Conservation (phyloP, 768 basidiomycete genomes). For the Mrakia gelida region DNA sequence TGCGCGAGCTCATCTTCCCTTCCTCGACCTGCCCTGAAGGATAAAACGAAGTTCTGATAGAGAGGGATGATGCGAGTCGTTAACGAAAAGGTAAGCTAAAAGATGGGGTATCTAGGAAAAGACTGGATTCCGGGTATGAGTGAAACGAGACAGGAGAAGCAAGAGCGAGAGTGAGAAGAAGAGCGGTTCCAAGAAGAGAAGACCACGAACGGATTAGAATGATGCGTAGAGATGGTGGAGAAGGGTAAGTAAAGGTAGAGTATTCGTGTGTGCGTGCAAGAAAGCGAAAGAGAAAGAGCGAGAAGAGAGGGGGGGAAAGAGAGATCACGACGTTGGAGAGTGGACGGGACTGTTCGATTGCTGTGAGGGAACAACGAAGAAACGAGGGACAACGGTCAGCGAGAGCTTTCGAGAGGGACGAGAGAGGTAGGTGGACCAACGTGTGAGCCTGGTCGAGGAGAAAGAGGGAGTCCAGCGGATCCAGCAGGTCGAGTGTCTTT, state of each 20-base stretch:
- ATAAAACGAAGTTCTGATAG: too few species aligned
- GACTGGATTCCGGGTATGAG: too few species aligned
- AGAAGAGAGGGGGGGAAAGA: neutral
- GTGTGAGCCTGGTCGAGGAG: neutral
- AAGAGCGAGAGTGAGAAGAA: too few species aligned
- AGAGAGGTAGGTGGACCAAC: neutral
- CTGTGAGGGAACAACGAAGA: neutral
- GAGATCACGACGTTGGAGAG: neutral
- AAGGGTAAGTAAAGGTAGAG: neutral
- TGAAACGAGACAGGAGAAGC: too few species aligned
- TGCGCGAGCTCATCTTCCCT: too few species aligned
- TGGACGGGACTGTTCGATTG: too few species aligned
- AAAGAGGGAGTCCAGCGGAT: slow-evolving; percentile 6
- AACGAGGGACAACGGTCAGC: neutral
- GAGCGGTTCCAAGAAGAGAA: too few species aligned
- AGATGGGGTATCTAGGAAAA: too few species aligned
- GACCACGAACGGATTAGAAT: too few species aligned
- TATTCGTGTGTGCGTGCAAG: neutral
- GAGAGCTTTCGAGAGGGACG: neutral
- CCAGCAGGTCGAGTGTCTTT: neutral
- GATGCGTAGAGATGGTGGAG: neutral
- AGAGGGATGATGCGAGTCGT: too few species aligned
- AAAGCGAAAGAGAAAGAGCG: neutral
- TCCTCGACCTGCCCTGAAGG: too few species aligned
- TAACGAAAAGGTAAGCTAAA: too few species aligned